Conservation (phyloP, 345 rosid genomes). For the Bruguiera parviflora region DNA sequence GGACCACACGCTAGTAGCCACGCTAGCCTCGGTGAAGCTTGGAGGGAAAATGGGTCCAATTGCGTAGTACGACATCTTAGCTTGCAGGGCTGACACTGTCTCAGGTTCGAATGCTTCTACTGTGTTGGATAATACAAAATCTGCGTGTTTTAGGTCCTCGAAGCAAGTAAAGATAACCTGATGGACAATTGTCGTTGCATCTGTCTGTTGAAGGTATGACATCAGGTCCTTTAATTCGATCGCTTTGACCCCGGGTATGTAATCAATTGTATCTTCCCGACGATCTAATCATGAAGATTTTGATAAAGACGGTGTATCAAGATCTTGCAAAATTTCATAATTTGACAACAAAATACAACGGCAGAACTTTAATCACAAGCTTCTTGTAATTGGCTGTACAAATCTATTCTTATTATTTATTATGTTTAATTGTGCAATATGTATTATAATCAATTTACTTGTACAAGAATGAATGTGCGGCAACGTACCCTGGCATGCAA, state of each 20-base stretch:
- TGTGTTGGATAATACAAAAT: slow-evolving; percentile 70
- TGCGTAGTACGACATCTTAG: slow-evolving; percentile 46
- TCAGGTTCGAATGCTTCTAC: slow-evolving; percentile 57
- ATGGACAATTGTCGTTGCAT: slow-evolving; percentile 47
- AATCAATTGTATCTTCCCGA: slow-evolving; percentile 50
- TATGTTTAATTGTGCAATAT: no score
- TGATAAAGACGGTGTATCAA: neutral
- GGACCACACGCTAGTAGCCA: slow-evolving; percentile 78
- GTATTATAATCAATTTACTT: neutral
- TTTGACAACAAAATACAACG: neutral
- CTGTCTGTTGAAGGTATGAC: slow-evolving; percentile 71
- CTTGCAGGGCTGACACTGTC: slow-evolving; percentile 45
- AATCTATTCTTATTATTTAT: no score
- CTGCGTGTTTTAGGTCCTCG: slow-evolving; percentile 53
- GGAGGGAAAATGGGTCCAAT: slow-evolving; percentile 75
- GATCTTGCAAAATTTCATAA: neutral
- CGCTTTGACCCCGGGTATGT: slow-evolving; percentile 68
- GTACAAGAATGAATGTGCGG: neutral
- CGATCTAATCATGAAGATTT: slow-evolving; percentile 32
- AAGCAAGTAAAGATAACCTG: slow-evolving; percentile 55
- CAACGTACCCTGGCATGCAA: slow-evolving; percentile 49
- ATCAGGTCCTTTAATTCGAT: slow-evolving; percentile 57
- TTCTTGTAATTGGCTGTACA: no score
- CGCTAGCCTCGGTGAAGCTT: slow-evolving; percentile 34
- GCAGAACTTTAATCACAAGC: no score